These are phyloP conservation scores for Didymella sp. DNA, from an alignment of 2,329 filamentous ascomycete species.

Conservation along the genomic window DNA sequence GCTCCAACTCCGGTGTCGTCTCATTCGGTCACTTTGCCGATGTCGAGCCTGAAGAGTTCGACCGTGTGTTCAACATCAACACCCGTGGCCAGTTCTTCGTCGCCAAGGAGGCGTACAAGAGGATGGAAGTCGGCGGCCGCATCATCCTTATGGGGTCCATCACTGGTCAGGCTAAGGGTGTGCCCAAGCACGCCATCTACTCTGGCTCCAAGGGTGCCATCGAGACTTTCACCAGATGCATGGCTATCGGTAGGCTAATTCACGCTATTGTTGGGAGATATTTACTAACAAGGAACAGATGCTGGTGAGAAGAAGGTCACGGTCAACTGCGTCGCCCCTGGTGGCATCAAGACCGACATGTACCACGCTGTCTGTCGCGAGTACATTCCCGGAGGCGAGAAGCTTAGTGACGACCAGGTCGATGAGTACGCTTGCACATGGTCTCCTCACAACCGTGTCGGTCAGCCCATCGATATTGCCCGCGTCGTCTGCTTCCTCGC, in stretches of 20 bases:
- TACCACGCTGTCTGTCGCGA: constrained; percentile 69
- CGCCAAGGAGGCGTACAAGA: constrained; percentile 63
- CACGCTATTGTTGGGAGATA: not conserved
- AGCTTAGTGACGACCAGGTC: constrained; percentile 63
- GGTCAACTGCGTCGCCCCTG: constrained; percentile 67
- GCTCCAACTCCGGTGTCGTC: constrained; percentile 70
- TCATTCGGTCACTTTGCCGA: constrained; percentile 62
- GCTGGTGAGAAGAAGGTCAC: constrained; percentile 63
- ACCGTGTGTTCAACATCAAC: constrained; percentile 68
- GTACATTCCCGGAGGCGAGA: constrained; percentile 66
- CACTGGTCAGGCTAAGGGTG: constrained; percentile 64
- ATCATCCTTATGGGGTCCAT: constrained; percentile 64
- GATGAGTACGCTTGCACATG: constrained; percentile 69
- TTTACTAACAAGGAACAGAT: constrained; percentile 44
- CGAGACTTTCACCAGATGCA: constrained; percentile 62
- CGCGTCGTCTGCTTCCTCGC: constrained; percentile 68
- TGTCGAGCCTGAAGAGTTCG: constrained; percentile 62
- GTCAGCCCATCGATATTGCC: constrained; percentile 72
- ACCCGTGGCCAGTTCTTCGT: constrained; percentile 70
- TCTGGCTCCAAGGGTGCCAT: constrained; percentile 62
- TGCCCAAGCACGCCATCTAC: constrained; percentile 62
- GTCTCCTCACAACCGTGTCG: constrained; percentile 70
- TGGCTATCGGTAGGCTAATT: constrained; percentile 55
- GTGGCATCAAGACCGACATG: constrained; percentile 64
- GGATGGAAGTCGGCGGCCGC: constrained; percentile 59